Conservation (phyloP, 257 asterid species). For the Petrea volubilis region DNA sequence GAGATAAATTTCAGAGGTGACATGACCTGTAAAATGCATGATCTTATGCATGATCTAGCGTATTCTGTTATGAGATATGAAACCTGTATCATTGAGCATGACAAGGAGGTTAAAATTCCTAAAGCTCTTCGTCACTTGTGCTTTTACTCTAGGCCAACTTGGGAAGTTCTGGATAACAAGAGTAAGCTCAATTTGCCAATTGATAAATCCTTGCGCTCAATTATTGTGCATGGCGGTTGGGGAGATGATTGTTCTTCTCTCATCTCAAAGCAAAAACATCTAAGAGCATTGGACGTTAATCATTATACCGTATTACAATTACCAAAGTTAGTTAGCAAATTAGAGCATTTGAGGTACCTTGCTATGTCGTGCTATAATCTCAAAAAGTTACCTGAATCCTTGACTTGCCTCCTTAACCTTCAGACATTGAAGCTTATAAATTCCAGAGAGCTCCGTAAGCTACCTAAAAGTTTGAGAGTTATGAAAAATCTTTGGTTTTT, state of each 20-base stretch:
- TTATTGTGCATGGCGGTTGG: not conserved
- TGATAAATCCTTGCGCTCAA: not conserved
- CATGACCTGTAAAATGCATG: slow-evolving; percentile 21
- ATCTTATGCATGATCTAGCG: slow-evolving; percentile 28
- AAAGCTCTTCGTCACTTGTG: slow-evolving; percentile 16
- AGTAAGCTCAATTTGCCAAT: not conserved
- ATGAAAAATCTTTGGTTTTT: slow-evolving; percentile 30
- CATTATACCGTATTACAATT: not conserved
- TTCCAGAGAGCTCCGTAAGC: not conserved
- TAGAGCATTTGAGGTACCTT: slow-evolving; percentile 19
- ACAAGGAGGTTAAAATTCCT: not conserved
- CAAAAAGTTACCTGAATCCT: slow-evolving; percentile 11
- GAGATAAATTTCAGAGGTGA: not conserved
- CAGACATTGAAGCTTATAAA: slow-evolving; percentile 22
- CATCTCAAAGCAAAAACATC: slow-evolving; percentile 3
- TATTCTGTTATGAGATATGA: slow-evolving; percentile 19
- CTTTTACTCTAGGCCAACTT: not conserved
- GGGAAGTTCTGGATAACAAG: not conserved
- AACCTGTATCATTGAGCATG: not conserved
- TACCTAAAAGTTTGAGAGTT: slow-evolving; percentile 23
- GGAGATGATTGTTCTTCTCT: not conserved
- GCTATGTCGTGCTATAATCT: not conserved
- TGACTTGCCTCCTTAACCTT: slow-evolving; percentile 26
- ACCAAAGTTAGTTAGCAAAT: not conserved
- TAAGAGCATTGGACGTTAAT: slow-evolving; percentile 12